Percentiles rank a stretch among this genome's conserved stretches.
Conservation (phyloP, 2,329 filamentous ascomycete species). For the Cordyceps militaris region DNA sequence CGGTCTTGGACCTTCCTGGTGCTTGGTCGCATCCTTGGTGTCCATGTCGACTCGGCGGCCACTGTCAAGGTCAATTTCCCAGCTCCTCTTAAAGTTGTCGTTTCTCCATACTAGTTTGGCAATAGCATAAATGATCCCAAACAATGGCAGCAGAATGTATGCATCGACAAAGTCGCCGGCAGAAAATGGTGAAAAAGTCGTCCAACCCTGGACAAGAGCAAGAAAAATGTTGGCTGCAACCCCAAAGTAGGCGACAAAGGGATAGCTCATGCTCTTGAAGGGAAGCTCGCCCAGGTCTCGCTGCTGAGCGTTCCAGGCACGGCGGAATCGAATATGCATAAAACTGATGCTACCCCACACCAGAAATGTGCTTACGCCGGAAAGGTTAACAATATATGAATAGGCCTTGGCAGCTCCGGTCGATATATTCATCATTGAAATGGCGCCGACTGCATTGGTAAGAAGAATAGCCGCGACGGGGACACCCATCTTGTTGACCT, state of each 20-base stretch:
- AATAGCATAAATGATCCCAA: constrained; percentile 47
- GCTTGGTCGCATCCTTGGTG: constrained; percentile 25
- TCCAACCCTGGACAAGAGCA: constrained; percentile 55
- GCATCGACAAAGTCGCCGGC: constrained; percentile 55
- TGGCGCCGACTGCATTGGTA: constrained; percentile 61
- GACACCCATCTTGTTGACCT: constrained; percentile 58
- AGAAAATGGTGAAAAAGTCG: constrained; percentile 50
- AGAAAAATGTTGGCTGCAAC: constrained; percentile 51
- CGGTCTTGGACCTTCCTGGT: constrained; percentile 24
- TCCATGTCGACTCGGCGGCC: constrained; percentile 51
- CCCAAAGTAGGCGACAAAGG: constrained; percentile 53
- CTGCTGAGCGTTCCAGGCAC: constrained; percentile 54
- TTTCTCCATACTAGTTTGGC: constrained; percentile 46
- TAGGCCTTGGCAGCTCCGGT: constrained; percentile 61
- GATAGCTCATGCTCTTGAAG: constrained; percentile 48
- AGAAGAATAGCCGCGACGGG: constrained; percentile 56
- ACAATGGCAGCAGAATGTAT: constrained; percentile 55
- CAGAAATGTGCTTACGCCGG: constrained; percentile 62
- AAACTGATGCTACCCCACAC: constrained; percentile 66
- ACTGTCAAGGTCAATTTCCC: constrained; percentile 50
- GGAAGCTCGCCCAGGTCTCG: constrained; percentile 47
- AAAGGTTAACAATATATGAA: constrained; percentile 62
- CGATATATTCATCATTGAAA: constrained; percentile 70
- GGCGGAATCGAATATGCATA: constrained; percentile 64
- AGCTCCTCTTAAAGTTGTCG: constrained; percentile 42